Evolutionary conservation across 768 basidiomycete species (phyloP).

Genomic region (Lactifluus subvellereus): DNA sequence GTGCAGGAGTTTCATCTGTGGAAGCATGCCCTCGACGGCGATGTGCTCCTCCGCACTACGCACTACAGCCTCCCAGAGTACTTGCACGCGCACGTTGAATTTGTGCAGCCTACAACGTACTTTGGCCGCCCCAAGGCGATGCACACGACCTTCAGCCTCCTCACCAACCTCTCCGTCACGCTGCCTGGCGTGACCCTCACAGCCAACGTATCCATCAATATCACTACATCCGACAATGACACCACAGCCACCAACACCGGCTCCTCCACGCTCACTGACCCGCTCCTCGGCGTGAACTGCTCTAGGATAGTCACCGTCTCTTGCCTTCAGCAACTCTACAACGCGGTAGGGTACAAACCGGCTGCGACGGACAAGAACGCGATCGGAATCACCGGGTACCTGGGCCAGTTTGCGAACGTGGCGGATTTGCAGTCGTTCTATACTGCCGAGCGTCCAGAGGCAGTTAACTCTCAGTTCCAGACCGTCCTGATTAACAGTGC

Average conservation of each 20-base stretch:
- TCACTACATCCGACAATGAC: background rate
- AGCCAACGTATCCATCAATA: background rate
- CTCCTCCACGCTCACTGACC: constrained; percentile 13
- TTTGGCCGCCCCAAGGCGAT: constrained; percentile 47
- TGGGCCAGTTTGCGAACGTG: constrained; percentile 32
- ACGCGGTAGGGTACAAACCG: constrained; percentile 28
- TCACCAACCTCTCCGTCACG: background rate
- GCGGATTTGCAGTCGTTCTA: constrained; percentile 24
- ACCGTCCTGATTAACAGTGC: constrained; percentile 13
- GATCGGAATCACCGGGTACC: constrained; percentile 35
- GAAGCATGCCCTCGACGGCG: constrained; percentile 48
- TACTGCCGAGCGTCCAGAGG: constrained; percentile 10
- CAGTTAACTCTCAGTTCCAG: constrained; percentile 17
- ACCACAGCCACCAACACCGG: too few relatives aligned
- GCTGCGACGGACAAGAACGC: constrained; percentile 27
- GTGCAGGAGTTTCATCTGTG: constrained; percentile 57
- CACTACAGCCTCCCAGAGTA: constrained; percentile 58
- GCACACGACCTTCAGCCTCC: constrained; percentile 37
- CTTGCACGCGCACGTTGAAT: constrained; percentile 55
- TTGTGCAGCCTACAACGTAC: constrained; percentile 68
- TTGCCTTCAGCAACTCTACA: constrained; percentile 34
- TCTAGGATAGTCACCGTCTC: constrained; percentile 31
- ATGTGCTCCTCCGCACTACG: constrained; percentile 51
- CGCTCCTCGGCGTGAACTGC: constrained; percentile 31
- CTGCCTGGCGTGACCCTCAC: background rate